These are phyloP conservation scores for Leccinum aurantiacum DNA, from an alignment of 768 basidiomycete genomes.

Conservation along the genomic window DNA sequence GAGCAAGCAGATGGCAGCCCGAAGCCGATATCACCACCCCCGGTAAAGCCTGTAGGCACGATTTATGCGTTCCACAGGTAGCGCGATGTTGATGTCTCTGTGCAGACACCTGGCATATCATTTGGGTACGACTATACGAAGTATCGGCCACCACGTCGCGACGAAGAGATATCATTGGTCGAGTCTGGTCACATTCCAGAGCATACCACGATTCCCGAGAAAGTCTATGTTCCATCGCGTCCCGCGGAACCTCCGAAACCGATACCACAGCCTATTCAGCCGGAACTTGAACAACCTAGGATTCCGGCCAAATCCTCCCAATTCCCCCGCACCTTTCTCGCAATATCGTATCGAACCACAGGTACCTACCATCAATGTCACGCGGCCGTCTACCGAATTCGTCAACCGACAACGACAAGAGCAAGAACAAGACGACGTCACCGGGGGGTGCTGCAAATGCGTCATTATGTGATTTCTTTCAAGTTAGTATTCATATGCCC, in stretches of 20 bases:
- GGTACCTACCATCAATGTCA: slow-evolving; percentile 36
- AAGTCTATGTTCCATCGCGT: not conserved
- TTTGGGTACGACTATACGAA: slow-evolving; percentile 79
- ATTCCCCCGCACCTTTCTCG: slow-evolving; percentile 64
- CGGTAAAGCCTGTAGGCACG: slow-evolving; percentile 57
- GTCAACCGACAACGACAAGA: slow-evolving; percentile 29
- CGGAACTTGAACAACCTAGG: slow-evolving; percentile 32
- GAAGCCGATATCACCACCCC: slow-evolving; percentile 43
- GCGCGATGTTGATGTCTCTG: slow-evolving; percentile 6
- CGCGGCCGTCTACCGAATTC: slow-evolving; percentile 30
- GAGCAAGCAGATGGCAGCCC: slow-evolving; percentile 69
- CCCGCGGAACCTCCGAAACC: slow-evolving; percentile 10
- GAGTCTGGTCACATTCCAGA: slow-evolving; percentile 56
- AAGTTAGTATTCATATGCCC: slow-evolving; percentile 19
- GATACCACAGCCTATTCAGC: slow-evolving; percentile 15
- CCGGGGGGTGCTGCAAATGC: slow-evolving; percentile 72
- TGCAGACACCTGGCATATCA: slow-evolving; percentile 76
- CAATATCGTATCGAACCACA: slow-evolving; percentile 41
- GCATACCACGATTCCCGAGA: slow-evolving; percentile 19
- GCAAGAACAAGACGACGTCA: slow-evolving; percentile 46
- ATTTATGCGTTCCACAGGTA: not conserved
- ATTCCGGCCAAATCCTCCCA: slow-evolving; percentile 33
- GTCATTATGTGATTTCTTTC: slow-evolving; percentile 68
- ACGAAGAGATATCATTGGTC: slow-evolving; percentile 57
- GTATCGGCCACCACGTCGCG: slow-evolving; percentile 50